phyloP scores from a whole-genome alignment of 2,329 filamentous ascomycete species.

The Fonsecaea erecta region DNA sequence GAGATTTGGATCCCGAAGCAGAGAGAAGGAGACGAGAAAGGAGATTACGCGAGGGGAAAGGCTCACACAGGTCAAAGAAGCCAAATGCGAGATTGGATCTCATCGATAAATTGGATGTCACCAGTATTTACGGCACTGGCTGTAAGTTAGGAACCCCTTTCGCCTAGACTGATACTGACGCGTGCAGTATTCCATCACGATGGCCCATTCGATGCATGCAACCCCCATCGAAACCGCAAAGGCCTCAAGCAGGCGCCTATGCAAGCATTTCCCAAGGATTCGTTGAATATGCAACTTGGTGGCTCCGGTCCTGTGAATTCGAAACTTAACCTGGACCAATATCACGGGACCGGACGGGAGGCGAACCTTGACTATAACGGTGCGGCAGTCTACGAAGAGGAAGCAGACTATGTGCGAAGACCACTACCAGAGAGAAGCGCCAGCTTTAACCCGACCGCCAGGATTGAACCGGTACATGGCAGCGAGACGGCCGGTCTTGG shows the following conservation, averaged over 20 bases:
- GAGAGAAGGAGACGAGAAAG: conserved; percentile 57
- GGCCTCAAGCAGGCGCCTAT: conserved; percentile 84
- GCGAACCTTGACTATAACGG: conserved; percentile 79
- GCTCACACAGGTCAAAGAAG: conserved; percentile 47
- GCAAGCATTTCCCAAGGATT: conserved; percentile 93
- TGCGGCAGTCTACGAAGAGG: conserved; percentile 45
- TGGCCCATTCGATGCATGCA: conserved; percentile 94
- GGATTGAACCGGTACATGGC: conserved; percentile 77
- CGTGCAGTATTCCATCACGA: conserved; percentile 90
- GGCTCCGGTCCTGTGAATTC: conserved; percentile 83
- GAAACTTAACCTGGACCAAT: conserved; percentile 81
- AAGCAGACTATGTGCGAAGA: conserved; percentile 44
- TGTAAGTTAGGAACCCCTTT: conserved; percentile 61
- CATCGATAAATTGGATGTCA: conserved; percentile 96
- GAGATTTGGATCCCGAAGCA: conserved; percentile 55
- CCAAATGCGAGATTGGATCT: conserved; percentile 67
- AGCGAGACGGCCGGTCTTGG: conserved; percentile 82
- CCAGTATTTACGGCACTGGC: conserved; percentile 91
- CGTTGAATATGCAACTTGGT: conserved; percentile 87
- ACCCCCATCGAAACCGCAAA: conserved; percentile 88
- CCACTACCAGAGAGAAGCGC: conserved; percentile 45
- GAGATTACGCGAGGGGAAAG: conserved; percentile 51
- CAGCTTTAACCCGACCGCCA: conserved; percentile 69
- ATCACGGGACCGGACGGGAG: conserved; percentile 84
- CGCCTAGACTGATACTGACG: conserved; percentile 14